Conservation (phyloP, 1,284 basidiomycete genomes). For the Meira miltonrushii region DNA sequence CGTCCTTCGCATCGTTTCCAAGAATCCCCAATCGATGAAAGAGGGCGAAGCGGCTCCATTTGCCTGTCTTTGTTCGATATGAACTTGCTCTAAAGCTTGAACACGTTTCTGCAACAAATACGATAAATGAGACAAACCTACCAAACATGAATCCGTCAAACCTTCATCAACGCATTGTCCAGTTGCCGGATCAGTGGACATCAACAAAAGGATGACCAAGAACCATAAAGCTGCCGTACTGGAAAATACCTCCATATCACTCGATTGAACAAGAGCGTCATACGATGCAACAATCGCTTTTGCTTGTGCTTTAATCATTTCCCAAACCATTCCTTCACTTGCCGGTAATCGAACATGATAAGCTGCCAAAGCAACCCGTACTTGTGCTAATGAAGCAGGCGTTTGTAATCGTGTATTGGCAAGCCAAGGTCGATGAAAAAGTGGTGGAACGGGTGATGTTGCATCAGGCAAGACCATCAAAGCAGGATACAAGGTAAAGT, state of each 20-base stretch:
- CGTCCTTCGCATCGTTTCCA: conserved; percentile 38
- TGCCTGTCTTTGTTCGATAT: not conserved
- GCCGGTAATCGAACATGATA: conserved; percentile 39
- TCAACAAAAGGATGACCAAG: conserved; percentile 37
- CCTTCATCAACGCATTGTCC: not conserved
- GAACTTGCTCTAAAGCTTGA: not conserved
- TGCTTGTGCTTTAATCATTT: conserved; percentile 29
- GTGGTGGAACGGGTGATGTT: conserved; percentile 38
- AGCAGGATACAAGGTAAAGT: conserved; percentile 42
- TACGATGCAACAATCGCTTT: conserved; percentile 11
- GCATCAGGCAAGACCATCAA: conserved; percentile 44
- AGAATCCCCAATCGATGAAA: conserved; percentile 21
- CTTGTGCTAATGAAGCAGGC: conserved; percentile 33
- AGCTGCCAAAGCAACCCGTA: conserved; percentile 36
- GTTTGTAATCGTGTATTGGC: conserved; percentile 25
- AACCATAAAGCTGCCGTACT: conserved; percentile 38
- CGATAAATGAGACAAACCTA: conserved; percentile 26
- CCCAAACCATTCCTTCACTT: conserved; percentile 35
- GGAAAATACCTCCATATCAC: conserved; percentile 25
- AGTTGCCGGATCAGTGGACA: conserved; percentile 26
- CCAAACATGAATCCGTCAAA: conserved; percentile 28
- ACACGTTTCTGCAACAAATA: conserved; percentile 17
- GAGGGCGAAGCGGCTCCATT: not conserved
- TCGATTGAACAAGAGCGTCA: conserved; percentile 13
- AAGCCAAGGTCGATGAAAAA: conserved; percentile 45